Evolutionary conservation across 257 asterid species (phyloP), one percentile per base, ranked within the genome.

Genomic region (Penstemon newberryi): DNA sequence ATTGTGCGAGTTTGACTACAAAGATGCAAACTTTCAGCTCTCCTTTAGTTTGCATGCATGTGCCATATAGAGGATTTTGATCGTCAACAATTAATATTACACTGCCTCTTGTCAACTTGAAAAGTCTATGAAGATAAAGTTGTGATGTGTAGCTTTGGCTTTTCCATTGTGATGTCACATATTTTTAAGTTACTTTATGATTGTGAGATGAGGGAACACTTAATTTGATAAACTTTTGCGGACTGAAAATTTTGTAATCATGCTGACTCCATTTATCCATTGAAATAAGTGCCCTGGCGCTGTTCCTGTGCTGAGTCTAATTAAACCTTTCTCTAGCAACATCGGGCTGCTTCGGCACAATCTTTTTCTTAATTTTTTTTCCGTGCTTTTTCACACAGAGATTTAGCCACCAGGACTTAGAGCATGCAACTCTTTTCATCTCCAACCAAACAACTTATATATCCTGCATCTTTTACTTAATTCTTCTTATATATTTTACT

Each of bases 201-300:
- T 15, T 15, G 18, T 15, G 18, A 15, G 18, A 45, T 5, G 33
- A 45, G 47, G n/a, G 9, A 43, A 41, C 66, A 44, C 36, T 38
- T 60, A n/a, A 11, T 51, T 15, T 66, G 64, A 47, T 59, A 60
- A 8, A n/a, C 43, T 41, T 39, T 40, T 54, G 8, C 3, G 36
- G 18, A 13, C 37, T 25, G 12, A 3, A 7, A 8, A 44, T 56
- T 13, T 69, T 39, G 44, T 40, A 43, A 50, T 60, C 74, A 15
- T 54, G 43, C 18, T 15, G 18, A 15, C 18, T 15, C 12, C 15
- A 41, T 36, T 9, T 9, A 36, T 44, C 40, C 18, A 45, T 56
- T 70, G 43, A 41, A 61, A 40, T 60, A 13, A n/a, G 49, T 36
- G 41, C 13, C 69, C 62, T 52, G 70, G 44, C 52, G 78, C 18